Base-by-base conservation (phyloP, 2,329 filamentous ascomycete species). In the Neofusicoccum ribis region DNA sequence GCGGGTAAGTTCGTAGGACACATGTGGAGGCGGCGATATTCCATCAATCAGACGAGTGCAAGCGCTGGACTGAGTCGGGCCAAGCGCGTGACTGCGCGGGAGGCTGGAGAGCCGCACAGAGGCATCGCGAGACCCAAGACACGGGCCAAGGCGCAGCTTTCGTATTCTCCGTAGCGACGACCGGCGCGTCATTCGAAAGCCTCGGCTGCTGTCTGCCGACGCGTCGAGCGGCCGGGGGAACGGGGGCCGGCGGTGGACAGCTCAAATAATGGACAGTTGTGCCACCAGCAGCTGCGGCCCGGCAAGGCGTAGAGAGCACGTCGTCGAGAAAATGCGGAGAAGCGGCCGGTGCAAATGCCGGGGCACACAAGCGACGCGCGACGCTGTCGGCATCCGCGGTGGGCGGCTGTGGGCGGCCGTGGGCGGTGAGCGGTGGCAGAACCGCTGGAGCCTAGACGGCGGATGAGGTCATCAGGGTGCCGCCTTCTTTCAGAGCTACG, bases 381-480 rank as follows among this genome's bases (percentile, higher is more conserved):
- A 12, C 12, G 36, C 23, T 23, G 23, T 31, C 27, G 27, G 27
- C 27, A 31, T 31, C 27, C 27, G 27, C 27, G 27, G 51, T 17
- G 20, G 14, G 37, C 36, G 51, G 15, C 7, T 9, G 3, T 11
- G 54, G 54, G 54, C 36, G 51, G 15, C 7, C 15, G 3, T 11
- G 54, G 54, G 54, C 54, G 56, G 56, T 60, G 41, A n/a, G 11
- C 11, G 9, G 56, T 31, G 56, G 56, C 56, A 60, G 56, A 39
- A 47, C 3, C 9, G 43, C 41, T 47, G 56, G 56, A 60, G 56
- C 56, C 56, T 60, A n/a, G 27, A 11, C 20, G 27, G 39, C 41
- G 27, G 41, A 60, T 60, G 56, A 60, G 56, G 56, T 60, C 56
- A 60, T 60, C 56, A 60, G 31, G 14, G 54, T 23, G 27, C 56